Evolutionary conservation across 1,139 yeast species (phyloP).

Genomic region (Suhomyces ambrosiae): DNA sequence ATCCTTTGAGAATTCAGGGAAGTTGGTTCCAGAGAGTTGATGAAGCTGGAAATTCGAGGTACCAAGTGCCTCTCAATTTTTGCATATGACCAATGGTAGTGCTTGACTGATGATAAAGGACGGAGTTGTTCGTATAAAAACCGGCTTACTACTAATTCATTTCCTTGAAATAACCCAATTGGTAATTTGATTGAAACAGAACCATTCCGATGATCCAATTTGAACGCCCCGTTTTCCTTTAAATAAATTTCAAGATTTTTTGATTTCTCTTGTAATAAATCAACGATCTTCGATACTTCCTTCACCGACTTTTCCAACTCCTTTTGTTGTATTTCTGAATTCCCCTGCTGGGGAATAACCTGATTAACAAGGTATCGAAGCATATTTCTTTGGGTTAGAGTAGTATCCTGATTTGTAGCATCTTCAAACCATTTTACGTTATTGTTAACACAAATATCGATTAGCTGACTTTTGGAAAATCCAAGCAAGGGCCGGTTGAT

Average conservation of each 20-base stretch:
- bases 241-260: not conserved
- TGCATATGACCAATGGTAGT: conserved; percentile 51
- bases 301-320: conserved; percentile 2
- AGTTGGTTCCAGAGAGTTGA: too few relatives aligned
- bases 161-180: conserved; percentile 11
- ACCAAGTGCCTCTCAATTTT: conserved; percentile 38
- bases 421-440: conserved; percentile 68
- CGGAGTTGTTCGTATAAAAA: conserved; percentile 35
- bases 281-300: conserved; percentile 4
- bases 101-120: conserved; percentile 41
- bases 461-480: conserved; percentile 46
- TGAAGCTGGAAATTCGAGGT: conserved; percentile 25
- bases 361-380: conserved; percentile 37
- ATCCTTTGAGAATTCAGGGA: not conserved
- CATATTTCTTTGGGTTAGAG: conserved; percentile 58
- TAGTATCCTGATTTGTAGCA: conserved; percentile 56
- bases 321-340: conserved; percentile 1
- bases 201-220: conserved; percentile 13
- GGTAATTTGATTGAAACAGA: conserved; percentile 11
- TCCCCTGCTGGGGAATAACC: conserved; percentile 5
- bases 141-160: conserved; percentile 30
- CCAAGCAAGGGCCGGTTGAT: conserved; percentile 58
- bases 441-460: conserved; percentile 44
- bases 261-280: conserved; percentile 2
- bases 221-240: not conserved